A percentile compares a stretch with the other conserved stretches of the same genome.
Conservation (phyloP, 768 basidiomycete species). For the Termitomyces titanicus region DNA sequence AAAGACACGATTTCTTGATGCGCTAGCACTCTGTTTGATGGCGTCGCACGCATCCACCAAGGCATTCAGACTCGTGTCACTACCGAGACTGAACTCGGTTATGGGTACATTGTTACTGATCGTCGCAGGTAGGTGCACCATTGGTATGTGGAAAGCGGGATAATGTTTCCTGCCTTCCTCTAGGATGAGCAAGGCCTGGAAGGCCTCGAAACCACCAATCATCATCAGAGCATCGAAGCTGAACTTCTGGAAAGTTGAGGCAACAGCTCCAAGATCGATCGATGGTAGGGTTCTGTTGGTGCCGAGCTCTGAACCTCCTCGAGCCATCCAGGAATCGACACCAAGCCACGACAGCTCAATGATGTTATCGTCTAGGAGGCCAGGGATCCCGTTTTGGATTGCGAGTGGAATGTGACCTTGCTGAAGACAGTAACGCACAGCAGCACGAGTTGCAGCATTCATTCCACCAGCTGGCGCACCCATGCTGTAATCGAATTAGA, state of each 20-base stretch:
- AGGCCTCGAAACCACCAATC: slow-evolving; percentile 96
- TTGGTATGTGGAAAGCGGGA: slow-evolving; percentile 91
- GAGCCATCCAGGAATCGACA: slow-evolving; percentile 94
- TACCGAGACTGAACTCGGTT: slow-evolving; percentile 94
- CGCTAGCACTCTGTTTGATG: slow-evolving; percentile 97
- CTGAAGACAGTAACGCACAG: slow-evolving; percentile 87
- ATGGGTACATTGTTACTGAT: slow-evolving; percentile 98
- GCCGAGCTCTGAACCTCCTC: slow-evolving; percentile 96
- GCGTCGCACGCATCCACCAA: slow-evolving; percentile 97
- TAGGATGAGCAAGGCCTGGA: slow-evolving; percentile 72
- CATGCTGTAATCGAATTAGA: slow-evolving; percentile 48
- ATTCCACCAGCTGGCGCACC: slow-evolving; percentile 98
- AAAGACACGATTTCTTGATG: slow-evolving; percentile 94
- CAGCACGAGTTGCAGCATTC: slow-evolving; percentile 96
- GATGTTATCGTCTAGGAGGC: slow-evolving; percentile 86
- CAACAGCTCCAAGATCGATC: slow-evolving; percentile 82
- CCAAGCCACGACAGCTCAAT: slow-evolving; percentile 91
- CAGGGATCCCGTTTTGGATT: slow-evolving; percentile 94
- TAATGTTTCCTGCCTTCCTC: slow-evolving; percentile 81
- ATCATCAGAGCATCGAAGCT: slow-evolving; percentile 75
- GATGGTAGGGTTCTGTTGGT: slow-evolving; percentile 91
- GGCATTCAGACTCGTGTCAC: slow-evolving; percentile 95
- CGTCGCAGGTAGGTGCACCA: slow-evolving; percentile 94
- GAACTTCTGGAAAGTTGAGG: slow-evolving; percentile 88
- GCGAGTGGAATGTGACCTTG: slow-evolving; percentile 91